Conservation (phyloP, 2,329 filamentous ascomycete genomes). For the Fusarium sp. region DNA sequence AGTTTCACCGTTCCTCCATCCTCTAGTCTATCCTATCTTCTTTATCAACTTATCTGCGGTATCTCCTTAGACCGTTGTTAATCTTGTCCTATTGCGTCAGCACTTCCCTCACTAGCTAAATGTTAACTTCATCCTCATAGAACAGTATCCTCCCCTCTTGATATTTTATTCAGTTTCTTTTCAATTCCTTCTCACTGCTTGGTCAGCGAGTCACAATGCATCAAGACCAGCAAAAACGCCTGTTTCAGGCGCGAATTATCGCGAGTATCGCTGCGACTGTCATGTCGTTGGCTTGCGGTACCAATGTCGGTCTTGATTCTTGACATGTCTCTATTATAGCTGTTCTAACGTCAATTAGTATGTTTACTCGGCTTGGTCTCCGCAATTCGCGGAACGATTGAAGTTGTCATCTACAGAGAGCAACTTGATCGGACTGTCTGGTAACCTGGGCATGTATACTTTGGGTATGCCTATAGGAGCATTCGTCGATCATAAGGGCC, state of each 20-base stretch:
- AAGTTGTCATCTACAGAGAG: constrained; percentile 90
- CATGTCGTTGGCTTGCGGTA: constrained; percentile 90
- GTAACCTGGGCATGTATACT: constrained; percentile 94
- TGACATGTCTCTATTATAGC: neutral
- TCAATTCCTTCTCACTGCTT: neutral
- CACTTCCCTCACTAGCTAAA: constrained; percentile 26
- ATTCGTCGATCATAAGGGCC: constrained; percentile 84
- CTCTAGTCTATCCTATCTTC: constrained; percentile 19
- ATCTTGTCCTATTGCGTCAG: constrained; percentile 26
- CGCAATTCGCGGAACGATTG: constrained; percentile 89
- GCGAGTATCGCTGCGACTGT: constrained; percentile 87
- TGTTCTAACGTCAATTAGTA: constrained; percentile 68
- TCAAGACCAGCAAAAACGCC: constrained; percentile 48
- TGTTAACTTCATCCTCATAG: constrained; percentile 30
- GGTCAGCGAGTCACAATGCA: constrained; percentile 37
- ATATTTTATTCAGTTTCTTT: constrained; percentile 1
- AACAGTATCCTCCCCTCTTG: constrained; percentile 4
- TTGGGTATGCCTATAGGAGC: constrained; percentile 90
- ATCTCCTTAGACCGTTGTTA: constrained; percentile 1
- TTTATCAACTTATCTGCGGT: neutral
- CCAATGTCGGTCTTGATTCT: constrained; percentile 73
- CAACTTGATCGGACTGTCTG: constrained; percentile 88
- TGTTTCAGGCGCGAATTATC: constrained; percentile 75
- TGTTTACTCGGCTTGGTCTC: constrained; percentile 97
- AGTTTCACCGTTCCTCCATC: neutral